These are phyloP conservation scores for Nakazawaea wickerhamii DNA, from an alignment of 805 yeast species.

Conservation along the genomic window DNA sequence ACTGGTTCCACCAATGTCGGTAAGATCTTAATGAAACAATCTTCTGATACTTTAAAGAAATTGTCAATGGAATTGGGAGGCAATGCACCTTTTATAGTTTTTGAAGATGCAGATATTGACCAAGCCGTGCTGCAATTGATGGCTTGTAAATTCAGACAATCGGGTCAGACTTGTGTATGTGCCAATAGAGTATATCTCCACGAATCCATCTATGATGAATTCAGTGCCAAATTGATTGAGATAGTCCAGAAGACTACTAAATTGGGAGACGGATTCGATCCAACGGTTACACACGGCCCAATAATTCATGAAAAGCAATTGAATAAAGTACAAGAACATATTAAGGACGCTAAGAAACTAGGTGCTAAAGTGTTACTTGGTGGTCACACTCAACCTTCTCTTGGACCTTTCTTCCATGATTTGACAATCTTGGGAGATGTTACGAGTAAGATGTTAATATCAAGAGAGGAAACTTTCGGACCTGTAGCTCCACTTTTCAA, in stretches of 20 bases:
- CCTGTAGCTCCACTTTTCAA: slow-evolving; percentile 70
- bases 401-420: slow-evolving; percentile 62
- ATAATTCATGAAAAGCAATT: slow-evolving; percentile 60
- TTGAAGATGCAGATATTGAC: slow-evolving; percentile 66
- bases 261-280: slow-evolving; percentile 59
- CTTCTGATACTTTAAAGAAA: slow-evolving; percentile 60
- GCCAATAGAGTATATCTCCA: slow-evolving; percentile 72
- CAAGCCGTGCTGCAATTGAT: slow-evolving; percentile 63
- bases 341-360: slow-evolving; percentile 57
- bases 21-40: slow-evolving; percentile 56
- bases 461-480: slow-evolving; percentile 75
- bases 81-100: slow-evolving; percentile 73
- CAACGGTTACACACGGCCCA: slow-evolving; percentile 70
- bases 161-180: slow-evolving; percentile 81
- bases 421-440: slow-evolving; percentile 65
- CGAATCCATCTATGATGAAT: slow-evolving; percentile 56
- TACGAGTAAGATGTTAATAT: slow-evolving; percentile 49
- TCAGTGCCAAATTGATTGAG: slow-evolving; percentile 42
- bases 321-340: slow-evolving; percentile 54
- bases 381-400: slow-evolving; percentile 46
- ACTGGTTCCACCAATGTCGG: slow-evolving; percentile 80
- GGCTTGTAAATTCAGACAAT: slow-evolving; percentile 64
- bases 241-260: slow-evolving; percentile 35
- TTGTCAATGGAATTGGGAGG: slow-evolving; percentile 75
- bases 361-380: slow-evolving; percentile 65